Evolutionary conservation across 768 basidiomycete genomes (phyloP).

Genomic region (Cubamyces lactineus): DNA sequence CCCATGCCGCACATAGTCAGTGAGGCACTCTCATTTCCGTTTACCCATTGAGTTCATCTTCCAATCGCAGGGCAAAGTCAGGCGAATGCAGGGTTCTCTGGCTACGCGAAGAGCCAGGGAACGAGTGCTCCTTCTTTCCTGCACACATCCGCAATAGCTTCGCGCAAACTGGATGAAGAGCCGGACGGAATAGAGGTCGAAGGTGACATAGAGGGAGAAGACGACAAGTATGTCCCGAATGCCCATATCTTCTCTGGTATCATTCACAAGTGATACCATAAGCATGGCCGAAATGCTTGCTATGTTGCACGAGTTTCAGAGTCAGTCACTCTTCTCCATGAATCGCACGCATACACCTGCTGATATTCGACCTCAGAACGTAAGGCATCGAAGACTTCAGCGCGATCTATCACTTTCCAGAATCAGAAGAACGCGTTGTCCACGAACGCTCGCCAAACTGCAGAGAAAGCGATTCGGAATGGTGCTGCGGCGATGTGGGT

Average conservation of each 20-base stretch:
- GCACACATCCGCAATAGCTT: background rate
- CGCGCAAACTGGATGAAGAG: background rate
- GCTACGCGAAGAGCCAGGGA: too few relatives aligned
- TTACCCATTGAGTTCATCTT: too few relatives aligned
- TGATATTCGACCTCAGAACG: constrained; percentile 23
- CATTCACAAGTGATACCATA: background rate
- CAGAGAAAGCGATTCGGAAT: constrained; percentile 21
- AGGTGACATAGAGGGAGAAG: constrained; percentile 20
- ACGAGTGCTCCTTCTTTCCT: background rate
- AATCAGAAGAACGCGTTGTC: constrained; percentile 31
- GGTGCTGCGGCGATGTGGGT: constrained; percentile 30
- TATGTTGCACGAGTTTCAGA: constrained; percentile 33
- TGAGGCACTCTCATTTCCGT: too few relatives aligned
- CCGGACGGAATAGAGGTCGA: constrained; percentile 9
- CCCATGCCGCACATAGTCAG: background rate
- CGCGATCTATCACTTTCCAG: constrained; percentile 28
- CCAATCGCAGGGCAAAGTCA: too few relatives aligned
- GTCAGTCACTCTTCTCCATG: constrained; percentile 18
- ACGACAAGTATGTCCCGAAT: constrained; percentile 17
- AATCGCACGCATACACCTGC: background rate
- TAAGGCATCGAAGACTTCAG: constrained; percentile 29
- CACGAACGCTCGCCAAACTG: constrained; percentile 28
- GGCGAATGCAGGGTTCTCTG: too few relatives aligned
- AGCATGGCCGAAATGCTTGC: constrained; percentile 33
- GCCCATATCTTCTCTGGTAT: background rate